A percentile compares a stretch with the other conserved stretches of the same genome.
These are phyloP conservation scores for Ampelocalamus luodianensis DNA, from an alignment of 176 grass and related monocot species.

Conservation along the genomic window DNA sequence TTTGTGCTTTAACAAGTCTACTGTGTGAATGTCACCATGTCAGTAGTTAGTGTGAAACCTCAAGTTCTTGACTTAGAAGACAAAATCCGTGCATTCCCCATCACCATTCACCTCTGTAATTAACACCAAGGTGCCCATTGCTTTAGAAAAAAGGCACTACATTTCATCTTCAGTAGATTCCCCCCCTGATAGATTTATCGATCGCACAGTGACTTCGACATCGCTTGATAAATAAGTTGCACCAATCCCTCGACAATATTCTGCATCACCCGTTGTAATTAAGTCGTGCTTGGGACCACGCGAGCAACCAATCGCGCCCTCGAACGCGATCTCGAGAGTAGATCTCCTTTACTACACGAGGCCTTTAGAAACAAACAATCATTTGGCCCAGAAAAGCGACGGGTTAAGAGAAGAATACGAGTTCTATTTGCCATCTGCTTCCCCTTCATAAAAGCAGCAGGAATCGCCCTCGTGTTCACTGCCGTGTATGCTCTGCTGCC, in stretches of 20 bases:
- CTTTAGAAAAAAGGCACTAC: background rate
- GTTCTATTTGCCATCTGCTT: background rate
- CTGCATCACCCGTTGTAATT: background rate
- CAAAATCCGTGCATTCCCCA: too few species aligned
- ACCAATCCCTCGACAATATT: background rate
- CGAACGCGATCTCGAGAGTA: too few species aligned
- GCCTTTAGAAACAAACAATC: background rate
- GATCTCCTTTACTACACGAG: background rate
- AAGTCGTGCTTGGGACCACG: background rate
- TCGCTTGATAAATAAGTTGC: background rate
- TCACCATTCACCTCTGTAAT: constrained; percentile 22
- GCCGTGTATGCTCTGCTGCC: constrained; percentile 13
- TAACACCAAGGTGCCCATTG: background rate
- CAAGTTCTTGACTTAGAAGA: background rate
- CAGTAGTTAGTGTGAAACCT: constrained; percentile 26
- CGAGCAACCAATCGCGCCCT: too few species aligned
- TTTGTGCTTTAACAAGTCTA: background rate
- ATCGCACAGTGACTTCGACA: too few species aligned
- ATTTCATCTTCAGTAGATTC: background rate
- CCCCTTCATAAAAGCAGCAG: background rate
- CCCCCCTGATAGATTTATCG: background rate
- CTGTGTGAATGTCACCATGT: background rate
- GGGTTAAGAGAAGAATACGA: background rate
- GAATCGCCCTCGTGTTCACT: background rate
- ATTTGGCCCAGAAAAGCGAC: background rate